Base-by-base conservation (phyloP, 2,329 filamentous ascomycete genomes). In the Penicillium sp. region DNA sequence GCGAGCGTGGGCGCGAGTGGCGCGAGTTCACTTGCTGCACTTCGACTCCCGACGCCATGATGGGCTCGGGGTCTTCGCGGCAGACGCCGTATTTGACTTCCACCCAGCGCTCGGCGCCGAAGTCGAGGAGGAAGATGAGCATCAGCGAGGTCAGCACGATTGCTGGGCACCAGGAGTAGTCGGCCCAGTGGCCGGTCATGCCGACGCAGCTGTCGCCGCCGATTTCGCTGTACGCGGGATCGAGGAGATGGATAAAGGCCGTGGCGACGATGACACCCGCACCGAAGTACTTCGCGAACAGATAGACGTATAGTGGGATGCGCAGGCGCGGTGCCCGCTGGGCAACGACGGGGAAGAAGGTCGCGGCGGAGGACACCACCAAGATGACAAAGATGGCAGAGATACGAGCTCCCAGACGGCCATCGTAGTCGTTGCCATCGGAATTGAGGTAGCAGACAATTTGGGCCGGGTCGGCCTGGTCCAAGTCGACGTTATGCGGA, bases 371-470 rank as follows among this genome's bases (percentile, higher is more conserved):
- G 2, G 71, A 73, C 13, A 67, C 51, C 43, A 72, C 31, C n/a
- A 70, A 41, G 29, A 70, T 70, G 25, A 74, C 70, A 46, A 73
- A 73, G 36, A 73, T 53, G 15, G 71, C 56, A 16, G 55, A 73
- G 52, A 70, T 61, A 3, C 69, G 67, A 1, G 63, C 64, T 7
- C 70, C 71, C 1, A 73, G 46, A 3, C 59, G 65, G 15, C 78
- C 77, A 48, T 79, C 66, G 51, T 80, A 80, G 14, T 79, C 72
- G 50, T 79, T 80, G 1, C 52, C 59, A 2, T 58, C 61, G 2
- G 54, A 41, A 8, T 66, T 59, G 13, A 80, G 53, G 55, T 72
- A 78, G 56, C 78, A 81, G 51, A 77, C 63, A 30, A 81, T 58
- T 2, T 70, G 57, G 3, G 52, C 53, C 2, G 64, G 61, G 49